Conservation (phyloP, 495 filamentous ascomycete species). For the Xylaria castorea region DNA sequence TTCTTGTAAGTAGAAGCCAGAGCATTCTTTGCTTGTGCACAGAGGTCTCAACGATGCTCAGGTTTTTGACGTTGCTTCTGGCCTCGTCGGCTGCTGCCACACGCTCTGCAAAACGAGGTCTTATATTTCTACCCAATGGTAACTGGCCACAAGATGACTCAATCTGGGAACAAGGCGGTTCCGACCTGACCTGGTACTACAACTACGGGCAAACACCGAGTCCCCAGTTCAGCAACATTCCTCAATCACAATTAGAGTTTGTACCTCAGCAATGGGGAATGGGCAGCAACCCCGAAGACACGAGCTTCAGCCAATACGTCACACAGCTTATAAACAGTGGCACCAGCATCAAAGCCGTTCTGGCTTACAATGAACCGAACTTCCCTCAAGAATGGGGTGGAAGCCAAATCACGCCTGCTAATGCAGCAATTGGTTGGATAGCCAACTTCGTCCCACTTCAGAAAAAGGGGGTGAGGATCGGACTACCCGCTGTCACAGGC, state of each 20-base stretch:
- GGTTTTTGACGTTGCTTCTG: neutral
- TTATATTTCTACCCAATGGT: neutral
- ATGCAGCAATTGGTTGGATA: neutral
- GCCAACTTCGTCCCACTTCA: constrained; percentile 5
- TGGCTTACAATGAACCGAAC: neutral
- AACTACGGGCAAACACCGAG: neutral
- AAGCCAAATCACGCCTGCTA: neutral
- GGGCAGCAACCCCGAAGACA: neutral
- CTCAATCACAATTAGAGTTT: neutral
- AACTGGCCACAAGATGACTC: neutral
- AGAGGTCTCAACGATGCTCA: neutral
- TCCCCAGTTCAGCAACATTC: neutral
- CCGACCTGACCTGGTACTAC: constrained; percentile 2
- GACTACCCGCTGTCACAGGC: neutral
- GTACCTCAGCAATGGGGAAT: neutral
- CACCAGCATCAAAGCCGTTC: neutral
- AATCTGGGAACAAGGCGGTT: neutral
- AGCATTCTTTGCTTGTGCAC: neutral
- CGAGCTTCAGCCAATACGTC: neutral
- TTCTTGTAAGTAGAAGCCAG: neutral
- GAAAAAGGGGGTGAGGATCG: neutral
- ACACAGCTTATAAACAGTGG: neutral
- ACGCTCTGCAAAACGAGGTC: neutral
- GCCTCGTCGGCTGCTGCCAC: neutral
- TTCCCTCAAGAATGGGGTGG: neutral